Evolutionary conservation across 148 eudicot species (phyloP), one percentile per base, ranked within the genome.

Genomic region (Amaranthus cruentus): DNA sequence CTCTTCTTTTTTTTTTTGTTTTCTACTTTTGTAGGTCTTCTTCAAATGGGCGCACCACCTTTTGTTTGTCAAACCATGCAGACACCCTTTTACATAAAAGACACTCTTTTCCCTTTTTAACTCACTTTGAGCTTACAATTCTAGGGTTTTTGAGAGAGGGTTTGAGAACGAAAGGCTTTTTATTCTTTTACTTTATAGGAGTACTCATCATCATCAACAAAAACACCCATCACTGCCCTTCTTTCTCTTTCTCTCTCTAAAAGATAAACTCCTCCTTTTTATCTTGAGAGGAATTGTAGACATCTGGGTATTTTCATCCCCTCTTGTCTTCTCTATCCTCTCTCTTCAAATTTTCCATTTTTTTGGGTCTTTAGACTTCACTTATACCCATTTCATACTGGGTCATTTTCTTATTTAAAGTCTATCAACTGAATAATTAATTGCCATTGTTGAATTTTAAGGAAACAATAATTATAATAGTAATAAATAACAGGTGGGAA

Each of bases 281-380:
- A 46, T 46, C 28, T 14, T 15, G 88, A 88, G 91, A 86, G 89
- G 89, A 77, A 82, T 81, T 89, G 79, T 87, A 92, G 97, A 89
- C 97, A 92, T 87, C 88, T 86, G 92, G 92, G 86, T 81, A 50
- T 56, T 47, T 3, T 6, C 55, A 54, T n/a, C 87, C 84, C 90
- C 89, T 85, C 66, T 69, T 90, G 96, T 92, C 92, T 92, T 88
- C 90, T 84, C 87, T 85, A 18, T 88, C 73, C 89, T 87, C 86
- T 86, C 89, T 80, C 2, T 62, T 43, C 13, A 8, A 4, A 43
- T 44, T 48, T 13, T 38, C 15, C 58, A 51, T 7, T 52, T 13
- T 55, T 67, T 10, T 9, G 59, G 11, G 21, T 28, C 18, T 18
- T 18, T 18, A 18, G 18, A 18, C 18, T 18, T 28, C 38, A 28